Evolutionary conservation across 805 yeast species (phyloP).

Genomic region (Zygosaccharomyces lentus): DNA sequence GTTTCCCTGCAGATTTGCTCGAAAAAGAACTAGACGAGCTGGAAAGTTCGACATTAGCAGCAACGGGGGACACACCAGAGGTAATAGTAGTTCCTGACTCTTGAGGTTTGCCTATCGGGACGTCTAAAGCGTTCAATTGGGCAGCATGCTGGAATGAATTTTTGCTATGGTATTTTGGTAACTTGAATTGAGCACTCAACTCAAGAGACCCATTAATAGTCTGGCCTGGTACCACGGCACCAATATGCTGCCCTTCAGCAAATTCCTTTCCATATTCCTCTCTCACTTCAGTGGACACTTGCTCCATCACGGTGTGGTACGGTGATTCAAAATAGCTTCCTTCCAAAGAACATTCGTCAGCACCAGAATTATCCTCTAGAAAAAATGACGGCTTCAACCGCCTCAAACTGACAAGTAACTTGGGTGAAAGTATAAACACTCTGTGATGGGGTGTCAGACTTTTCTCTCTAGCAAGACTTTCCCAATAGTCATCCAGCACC

Average conservation of each 20-base stretch:
- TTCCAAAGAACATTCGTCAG: slow-evolving; percentile 3
- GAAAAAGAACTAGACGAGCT: slow-evolving; percentile 5
- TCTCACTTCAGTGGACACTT: slow-evolving; percentile 25
- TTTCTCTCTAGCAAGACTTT: slow-evolving; percentile 39
- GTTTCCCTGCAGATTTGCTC: slow-evolving; percentile 18
- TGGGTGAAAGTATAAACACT: slow-evolving; percentile 34
- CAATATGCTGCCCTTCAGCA: slow-evolving; percentile 25
- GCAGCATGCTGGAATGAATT: slow-evolving; percentile 30
- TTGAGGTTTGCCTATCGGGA: slow-evolving; percentile 24
- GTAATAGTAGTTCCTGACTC: slow-evolving; percentile 3
- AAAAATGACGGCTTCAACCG: slow-evolving; percentile 17
- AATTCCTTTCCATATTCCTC: slow-evolving; percentile 23
- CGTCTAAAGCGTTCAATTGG: slow-evolving; percentile 27
- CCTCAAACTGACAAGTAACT: slow-evolving; percentile 12
- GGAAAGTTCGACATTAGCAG: not conserved
- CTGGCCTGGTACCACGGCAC: slow-evolving; percentile 30
- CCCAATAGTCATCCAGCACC: slow-evolving; percentile 56
- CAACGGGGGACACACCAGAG: not conserved
- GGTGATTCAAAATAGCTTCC: slow-evolving; percentile 21
- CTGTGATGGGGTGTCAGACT: slow-evolving; percentile 45
- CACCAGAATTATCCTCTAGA: not conserved
- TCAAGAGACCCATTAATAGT: slow-evolving; percentile 32
- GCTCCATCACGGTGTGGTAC: slow-evolving; percentile 26
- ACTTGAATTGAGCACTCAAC: slow-evolving; percentile 29
- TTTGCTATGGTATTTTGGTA: slow-evolving; percentile 35